These are phyloP conservation scores for Dipodascopsis tothii DNA, from an alignment of 805 yeast species.

Conservation along the genomic window DNA sequence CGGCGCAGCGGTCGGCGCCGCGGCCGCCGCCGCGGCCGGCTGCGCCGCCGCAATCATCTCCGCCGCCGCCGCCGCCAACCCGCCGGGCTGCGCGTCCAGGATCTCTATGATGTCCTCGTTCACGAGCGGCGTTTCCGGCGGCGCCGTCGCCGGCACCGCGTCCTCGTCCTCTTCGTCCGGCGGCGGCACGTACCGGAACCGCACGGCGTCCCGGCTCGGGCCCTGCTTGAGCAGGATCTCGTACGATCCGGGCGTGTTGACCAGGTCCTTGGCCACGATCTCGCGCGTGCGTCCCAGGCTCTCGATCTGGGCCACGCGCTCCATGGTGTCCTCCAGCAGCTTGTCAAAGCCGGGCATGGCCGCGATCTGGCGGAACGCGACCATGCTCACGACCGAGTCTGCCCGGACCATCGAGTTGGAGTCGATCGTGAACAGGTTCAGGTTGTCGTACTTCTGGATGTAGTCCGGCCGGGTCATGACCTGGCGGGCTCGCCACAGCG, in stretches of 20 bases:
- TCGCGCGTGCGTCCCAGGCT: constrained; percentile 72
- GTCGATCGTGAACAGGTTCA: constrained; percentile 74
- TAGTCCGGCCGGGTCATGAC: constrained; percentile 80
- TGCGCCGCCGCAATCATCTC: too few species aligned
- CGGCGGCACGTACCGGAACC: constrained; percentile 2
- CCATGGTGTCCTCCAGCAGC: constrained; percentile 54
- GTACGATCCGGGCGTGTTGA: constrained; percentile 19
- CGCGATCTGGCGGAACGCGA: constrained; percentile 75
- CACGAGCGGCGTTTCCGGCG: too few species aligned
- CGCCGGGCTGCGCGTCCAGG: too few species aligned
- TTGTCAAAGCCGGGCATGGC: constrained; percentile 63
- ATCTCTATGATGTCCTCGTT: too few species aligned
- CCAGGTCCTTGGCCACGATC: constrained; percentile 61
- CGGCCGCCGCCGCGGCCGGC: constrained; percentile 1
- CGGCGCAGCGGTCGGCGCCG: not conserved
- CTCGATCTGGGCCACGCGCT: constrained; percentile 68
- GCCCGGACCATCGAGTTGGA: constrained; percentile 64
- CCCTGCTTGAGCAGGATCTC: constrained; percentile 8
- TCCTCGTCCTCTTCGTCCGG: constrained; percentile 5
- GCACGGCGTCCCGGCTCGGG: constrained; percentile 1
- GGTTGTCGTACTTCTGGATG: constrained; percentile 64
- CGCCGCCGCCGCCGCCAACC: too few species aligned
- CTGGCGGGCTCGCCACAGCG: constrained; percentile 77
- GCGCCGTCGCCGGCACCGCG: too few species aligned
- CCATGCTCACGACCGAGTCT: constrained; percentile 83